Percentiles rank a stretch among this genome's conserved stretches.
phyloP scores from a whole-genome alignment of 2,329 filamentous ascomycete species.

The Alternaria sp. region DNA sequence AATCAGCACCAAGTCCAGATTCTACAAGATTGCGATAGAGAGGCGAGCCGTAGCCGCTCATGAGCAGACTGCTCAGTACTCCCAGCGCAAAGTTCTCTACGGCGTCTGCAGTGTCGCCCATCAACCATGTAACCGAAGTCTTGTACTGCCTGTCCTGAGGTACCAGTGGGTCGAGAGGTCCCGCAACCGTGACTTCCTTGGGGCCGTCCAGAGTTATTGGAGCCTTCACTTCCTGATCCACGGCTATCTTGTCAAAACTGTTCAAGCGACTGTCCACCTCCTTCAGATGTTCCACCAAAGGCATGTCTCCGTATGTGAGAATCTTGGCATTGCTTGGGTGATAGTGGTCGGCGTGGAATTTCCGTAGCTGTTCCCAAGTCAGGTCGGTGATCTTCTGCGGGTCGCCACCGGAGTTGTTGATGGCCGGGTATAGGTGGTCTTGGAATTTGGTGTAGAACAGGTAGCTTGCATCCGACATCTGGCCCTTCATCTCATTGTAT shows the following conservation, averaged over 20 bases:
- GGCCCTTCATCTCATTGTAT: conserved; percentile 99
- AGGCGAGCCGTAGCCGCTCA: conserved; percentile 95
- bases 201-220: conserved; percentile 77
- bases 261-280: conserved; percentile 78
- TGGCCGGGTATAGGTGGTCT: conserved; percentile 89
- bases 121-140: conserved; percentile 91
- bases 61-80: conserved; percentile 80
- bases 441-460: conserved; percentile 95
- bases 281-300: conserved; percentile 77
- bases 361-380: conserved; percentile 85
- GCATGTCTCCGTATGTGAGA: conserved; percentile 94
- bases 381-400: conserved; percentile 95
- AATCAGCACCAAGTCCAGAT: conserved; percentile 87
- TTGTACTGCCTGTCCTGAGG: conserved; percentile 89
- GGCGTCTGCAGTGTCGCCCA: conserved; percentile 80
- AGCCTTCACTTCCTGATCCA: conserved; percentile 74
- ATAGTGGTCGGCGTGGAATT: conserved; percentile 92
- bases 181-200: conserved; percentile 71
- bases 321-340: conserved; percentile 97
- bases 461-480: conserved; percentile 97
- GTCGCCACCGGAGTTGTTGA: conserved; percentile 97
- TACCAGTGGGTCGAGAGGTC: conserved; percentile 85
- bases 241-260: conserved; percentile 72
- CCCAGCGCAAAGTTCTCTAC: conserved; percentile 88
- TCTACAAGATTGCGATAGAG: conserved; percentile 90